Percentiles rank a stretch among this genome's conserved stretches.
phyloP scores from a whole-genome alignment of 2,329 filamentous ascomycete genomes.

The Alternaria sp. region DNA sequence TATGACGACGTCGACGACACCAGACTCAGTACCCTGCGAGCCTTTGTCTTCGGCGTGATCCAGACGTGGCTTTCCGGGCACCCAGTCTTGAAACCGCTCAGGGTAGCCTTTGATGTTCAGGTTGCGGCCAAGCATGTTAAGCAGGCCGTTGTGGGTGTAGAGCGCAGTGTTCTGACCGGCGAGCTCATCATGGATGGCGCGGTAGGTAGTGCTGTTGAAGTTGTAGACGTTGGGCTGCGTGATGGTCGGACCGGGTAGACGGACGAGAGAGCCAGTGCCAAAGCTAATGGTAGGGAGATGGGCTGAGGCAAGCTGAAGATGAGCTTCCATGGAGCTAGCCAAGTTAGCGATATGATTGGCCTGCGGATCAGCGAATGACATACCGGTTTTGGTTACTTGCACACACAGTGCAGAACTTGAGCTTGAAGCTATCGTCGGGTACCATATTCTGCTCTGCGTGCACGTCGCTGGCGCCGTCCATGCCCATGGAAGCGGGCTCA shows the following conservation, averaged over 20 bases:
- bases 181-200: slow-evolving; percentile 92
- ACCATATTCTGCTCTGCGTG: slow-evolving; percentile 31
- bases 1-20: slow-evolving; percentile 91
- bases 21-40: slow-evolving; percentile 80
- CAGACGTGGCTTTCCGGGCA: slow-evolving; percentile 80
- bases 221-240: slow-evolving; percentile 95
- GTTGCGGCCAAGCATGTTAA: slow-evolving; percentile 96
- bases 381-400: slow-evolving; percentile 97
- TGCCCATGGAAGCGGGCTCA: slow-evolving; percentile 42
- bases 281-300: slow-evolving; percentile 95
- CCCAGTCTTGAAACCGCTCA: slow-evolving; percentile 98
- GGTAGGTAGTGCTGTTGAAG: slow-evolving; percentile 97
- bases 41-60: slow-evolving; percentile 76
- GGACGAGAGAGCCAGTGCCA: slow-evolving; percentile 92
- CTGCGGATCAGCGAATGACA: slow-evolving; percentile 26
- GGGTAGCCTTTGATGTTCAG: slow-evolving; percentile 92
- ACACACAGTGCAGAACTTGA: slow-evolving; percentile 98
- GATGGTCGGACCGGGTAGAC: slow-evolving; percentile 88
- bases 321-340: slow-evolving; percentile 93
- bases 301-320: slow-evolving; percentile 85
- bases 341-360: slow-evolving; percentile 16
- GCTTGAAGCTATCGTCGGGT: slow-evolving; percentile 70
- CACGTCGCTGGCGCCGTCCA: slow-evolving; percentile 42
- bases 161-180: slow-evolving; percentile 82
- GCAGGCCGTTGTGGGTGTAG: slow-evolving; percentile 88